Evolutionary conservation across 805 yeast species (phyloP).

Genomic region (Pichia manshurica): DNA sequence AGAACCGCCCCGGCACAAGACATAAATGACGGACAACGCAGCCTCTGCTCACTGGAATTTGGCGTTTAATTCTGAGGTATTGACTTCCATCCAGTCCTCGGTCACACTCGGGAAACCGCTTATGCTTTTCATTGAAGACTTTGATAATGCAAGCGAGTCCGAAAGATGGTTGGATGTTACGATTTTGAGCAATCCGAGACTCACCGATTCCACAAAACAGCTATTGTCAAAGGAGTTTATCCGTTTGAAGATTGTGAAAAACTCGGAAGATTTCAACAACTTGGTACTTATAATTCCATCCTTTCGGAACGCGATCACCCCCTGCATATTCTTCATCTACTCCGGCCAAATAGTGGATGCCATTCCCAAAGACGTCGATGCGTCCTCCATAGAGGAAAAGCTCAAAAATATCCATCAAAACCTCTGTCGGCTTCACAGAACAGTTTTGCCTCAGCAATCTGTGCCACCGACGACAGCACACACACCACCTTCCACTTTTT

Average conservation of each 20-base stretch:
- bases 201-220: constrained; percentile 19
- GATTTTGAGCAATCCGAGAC: not conserved
- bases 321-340: constrained; percentile 52
- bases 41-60: not conserved
- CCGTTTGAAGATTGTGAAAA: constrained; percentile 36
- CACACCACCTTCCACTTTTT: too few species aligned
- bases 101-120: constrained; percentile 33
- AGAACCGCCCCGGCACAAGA: too few species aligned
- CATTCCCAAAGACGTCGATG: constrained; percentile 31
- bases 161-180: constrained; percentile 20
- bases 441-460: not conserved
- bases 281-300: constrained; percentile 53
- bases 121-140: constrained; percentile 33
- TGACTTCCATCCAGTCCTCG: constrained; percentile 37
- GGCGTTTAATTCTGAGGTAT: constrained; percentile 20
- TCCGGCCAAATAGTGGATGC: constrained; percentile 42
- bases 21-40: not conserved
- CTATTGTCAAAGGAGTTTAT: constrained; percentile 29
- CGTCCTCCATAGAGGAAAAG: constrained; percentile 25
- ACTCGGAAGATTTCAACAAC: constrained; percentile 38
- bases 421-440: not conserved
- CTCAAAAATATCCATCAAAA: constrained; percentile 11
- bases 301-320: constrained; percentile 35
- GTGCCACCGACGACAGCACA: not conserved
- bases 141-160: constrained; percentile 16